These are phyloP conservation scores for Beauveria rudraprayagi DNA, from an alignment of 2,329 filamentous ascomycete genomes.

Conservation along the genomic window DNA sequence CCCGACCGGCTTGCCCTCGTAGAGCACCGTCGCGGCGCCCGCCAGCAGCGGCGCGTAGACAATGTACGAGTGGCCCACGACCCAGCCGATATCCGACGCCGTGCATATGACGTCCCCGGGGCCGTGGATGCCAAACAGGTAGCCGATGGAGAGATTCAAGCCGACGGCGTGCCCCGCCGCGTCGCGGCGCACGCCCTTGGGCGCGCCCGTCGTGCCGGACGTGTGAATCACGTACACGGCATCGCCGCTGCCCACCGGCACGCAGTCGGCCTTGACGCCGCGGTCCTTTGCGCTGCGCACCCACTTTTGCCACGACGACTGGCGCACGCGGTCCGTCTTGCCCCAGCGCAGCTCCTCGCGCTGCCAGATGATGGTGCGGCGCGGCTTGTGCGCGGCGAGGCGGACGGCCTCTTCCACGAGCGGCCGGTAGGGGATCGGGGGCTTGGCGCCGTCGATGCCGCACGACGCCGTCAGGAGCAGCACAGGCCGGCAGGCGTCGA, in stretches of 20 bases:
- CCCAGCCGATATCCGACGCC: conserved; percentile 87
- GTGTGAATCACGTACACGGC: conserved; percentile 89
- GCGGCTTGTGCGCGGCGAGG: conserved; percentile 62
- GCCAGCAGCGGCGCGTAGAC: conserved; percentile 80
- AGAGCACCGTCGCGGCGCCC: conserved; percentile 79
- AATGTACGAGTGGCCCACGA: conserved; percentile 63
- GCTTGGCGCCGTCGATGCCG: conserved; percentile 80
- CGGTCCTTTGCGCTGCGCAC: conserved; percentile 62
- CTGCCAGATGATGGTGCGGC: conserved; percentile 74
- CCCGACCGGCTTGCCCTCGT: conserved; percentile 89
- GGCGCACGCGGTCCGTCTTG: conserved; percentile 56
- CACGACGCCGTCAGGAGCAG: conserved; percentile 83
- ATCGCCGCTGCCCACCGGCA: conserved; percentile 70
- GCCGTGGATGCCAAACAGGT: conserved; percentile 74
- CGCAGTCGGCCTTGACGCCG: conserved; percentile 61
- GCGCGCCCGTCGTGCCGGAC: conserved; percentile 70
- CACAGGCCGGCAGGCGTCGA: conserved; percentile 70
- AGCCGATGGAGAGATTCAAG: conserved; percentile 71
- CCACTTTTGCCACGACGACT: conserved; percentile 72
- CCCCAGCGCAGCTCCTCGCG: conserved; percentile 69
- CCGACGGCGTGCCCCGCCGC: conserved; percentile 84
- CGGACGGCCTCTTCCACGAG: conserved; percentile 67
- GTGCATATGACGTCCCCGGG: conserved; percentile 70
- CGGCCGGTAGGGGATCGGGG: conserved; percentile 66
- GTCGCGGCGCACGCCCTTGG: conserved; percentile 76